phyloP scores from a whole-genome alignment of 2,329 filamentous ascomycete species.

The Nemania serpens region DNA sequence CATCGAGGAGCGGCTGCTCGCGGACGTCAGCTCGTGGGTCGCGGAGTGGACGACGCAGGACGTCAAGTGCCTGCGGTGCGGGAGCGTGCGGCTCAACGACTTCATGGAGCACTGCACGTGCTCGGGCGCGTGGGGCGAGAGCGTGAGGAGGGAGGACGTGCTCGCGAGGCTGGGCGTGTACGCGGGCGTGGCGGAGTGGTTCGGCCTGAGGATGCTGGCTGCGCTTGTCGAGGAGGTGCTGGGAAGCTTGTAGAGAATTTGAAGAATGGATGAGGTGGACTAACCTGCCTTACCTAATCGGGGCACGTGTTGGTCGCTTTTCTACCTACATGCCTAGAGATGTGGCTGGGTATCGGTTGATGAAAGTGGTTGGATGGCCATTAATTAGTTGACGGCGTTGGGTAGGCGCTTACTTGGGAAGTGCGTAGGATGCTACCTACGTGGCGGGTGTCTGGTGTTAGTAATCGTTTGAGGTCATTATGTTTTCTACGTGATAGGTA shows the following conservation, averaged over 20 bases:
- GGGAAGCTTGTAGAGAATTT: constrained; percentile 32
- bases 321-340: too few species aligned
- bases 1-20: constrained; percentile 83
- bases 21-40: constrained; percentile 73
- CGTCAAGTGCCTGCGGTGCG: constrained; percentile 74
- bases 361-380: too few species aligned
- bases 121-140: constrained; percentile 81
- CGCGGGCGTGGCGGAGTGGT: constrained; percentile 75
- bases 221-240: constrained; percentile 71
- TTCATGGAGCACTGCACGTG: constrained; percentile 97
- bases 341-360: too few species aligned
- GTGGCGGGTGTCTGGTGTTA: too few species aligned
- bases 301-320: too few species aligned
- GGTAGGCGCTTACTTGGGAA: too few species aligned
- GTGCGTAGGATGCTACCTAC: too few species aligned
- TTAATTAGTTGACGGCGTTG: too few species aligned
- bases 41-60: constrained; percentile 89
- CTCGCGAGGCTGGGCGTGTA: constrained; percentile 70
- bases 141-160: constrained; percentile 69
- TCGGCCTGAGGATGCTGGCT: constrained; percentile 80
- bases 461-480: too few species aligned
- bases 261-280: too few species aligned
- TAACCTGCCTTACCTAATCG: too few species aligned
- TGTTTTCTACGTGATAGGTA: too few species aligned
- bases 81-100: constrained; percentile 81